Evolutionary conservation across 1,284 basidiomycete species (phyloP).

Genomic region (Psilocybe mexicana): DNA sequence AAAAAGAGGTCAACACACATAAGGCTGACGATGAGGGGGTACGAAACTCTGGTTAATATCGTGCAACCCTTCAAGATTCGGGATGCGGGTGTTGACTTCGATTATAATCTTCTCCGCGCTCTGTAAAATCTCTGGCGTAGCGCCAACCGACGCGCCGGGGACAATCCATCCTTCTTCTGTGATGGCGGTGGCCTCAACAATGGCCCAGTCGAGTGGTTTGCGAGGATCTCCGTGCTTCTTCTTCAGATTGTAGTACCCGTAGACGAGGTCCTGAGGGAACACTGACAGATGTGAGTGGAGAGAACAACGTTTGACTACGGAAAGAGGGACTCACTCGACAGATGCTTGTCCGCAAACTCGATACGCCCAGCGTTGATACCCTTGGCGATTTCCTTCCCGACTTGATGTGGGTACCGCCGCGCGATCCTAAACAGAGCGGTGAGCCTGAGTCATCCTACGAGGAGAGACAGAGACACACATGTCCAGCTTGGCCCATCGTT

Average conservation of each 20-base stretch:
- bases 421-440: slow-evolving; percentile 41
- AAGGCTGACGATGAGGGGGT: slow-evolving; percentile 48
- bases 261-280: slow-evolving; percentile 51
- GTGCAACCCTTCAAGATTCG: slow-evolving; percentile 49
- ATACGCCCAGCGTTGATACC: slow-evolving; percentile 51
- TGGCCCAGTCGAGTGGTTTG: slow-evolving; percentile 51
- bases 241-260: slow-evolving; percentile 47
- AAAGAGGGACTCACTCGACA: slow-evolving; percentile 36
- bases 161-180: slow-evolving; percentile 52
- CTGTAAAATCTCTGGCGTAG: slow-evolving; percentile 51
- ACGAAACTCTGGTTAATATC: slow-evolving; percentile 49
- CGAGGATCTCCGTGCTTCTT: slow-evolving; percentile 44
- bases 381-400: slow-evolving; percentile 50
- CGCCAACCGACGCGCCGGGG: slow-evolving; percentile 51
- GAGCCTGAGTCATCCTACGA: too few species aligned
- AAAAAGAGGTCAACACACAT: slow-evolving; percentile 32
- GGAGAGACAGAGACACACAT: too few species aligned
- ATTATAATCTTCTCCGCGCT: slow-evolving; percentile 53
- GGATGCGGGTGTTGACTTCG: slow-evolving; percentile 50
- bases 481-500: slow-evolving; percentile 46
- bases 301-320: too few species aligned
- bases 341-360: slow-evolving; percentile 46
- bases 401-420: slow-evolving; percentile 50
- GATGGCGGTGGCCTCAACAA: slow-evolving; percentile 53
- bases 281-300: slow-evolving; percentile 31